A percentile compares a stretch with the other conserved stretches of the same genome.
These are phyloP conservation scores for Solanum hybrid DNA, from an alignment of 305 asterid genomes.

Conservation along the genomic window DNA sequence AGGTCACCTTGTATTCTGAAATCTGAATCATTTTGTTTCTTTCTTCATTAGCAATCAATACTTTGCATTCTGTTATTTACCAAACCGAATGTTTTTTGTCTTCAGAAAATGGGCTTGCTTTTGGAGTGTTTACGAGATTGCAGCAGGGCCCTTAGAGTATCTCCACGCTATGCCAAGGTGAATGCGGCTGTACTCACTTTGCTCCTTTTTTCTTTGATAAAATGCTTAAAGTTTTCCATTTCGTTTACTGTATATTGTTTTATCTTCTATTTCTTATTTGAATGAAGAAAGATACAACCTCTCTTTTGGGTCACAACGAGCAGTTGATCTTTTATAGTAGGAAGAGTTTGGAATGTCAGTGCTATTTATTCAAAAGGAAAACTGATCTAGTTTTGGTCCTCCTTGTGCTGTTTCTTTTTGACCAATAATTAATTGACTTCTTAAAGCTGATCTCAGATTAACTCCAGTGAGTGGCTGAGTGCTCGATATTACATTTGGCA, in stretches of 20 bases:
- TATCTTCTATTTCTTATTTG: not conserved
- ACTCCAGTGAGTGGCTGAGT: not conserved
- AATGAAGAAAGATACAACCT: not conserved
- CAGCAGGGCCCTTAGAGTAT: constrained; percentile 48
- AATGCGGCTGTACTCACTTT: not conserved
- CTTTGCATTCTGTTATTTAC: not conserved
- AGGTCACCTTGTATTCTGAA: not conserved
- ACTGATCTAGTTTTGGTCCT: not conserved
- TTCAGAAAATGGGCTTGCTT: constrained; percentile 71
- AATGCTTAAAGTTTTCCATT: not conserved
- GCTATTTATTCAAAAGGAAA: not conserved
- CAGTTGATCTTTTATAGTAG: not conserved
- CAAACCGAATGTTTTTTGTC: constrained; percentile 2
- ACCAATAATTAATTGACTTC: not conserved
- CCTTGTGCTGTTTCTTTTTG: not conserved
- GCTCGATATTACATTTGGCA: not conserved
- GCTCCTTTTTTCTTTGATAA: not conserved
- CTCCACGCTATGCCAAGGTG: constrained; percentile 75
- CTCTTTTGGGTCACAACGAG: not conserved
- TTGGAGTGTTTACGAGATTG: constrained; percentile 69
- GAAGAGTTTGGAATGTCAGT: not conserved
- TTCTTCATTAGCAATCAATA: not conserved
- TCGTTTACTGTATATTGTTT: not conserved
- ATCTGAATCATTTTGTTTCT: not conserved
- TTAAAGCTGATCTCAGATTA: not conserved